Conservation (phyloP, 1,284 basidiomycete species). For the Papiliotrema laurentii region DNA sequence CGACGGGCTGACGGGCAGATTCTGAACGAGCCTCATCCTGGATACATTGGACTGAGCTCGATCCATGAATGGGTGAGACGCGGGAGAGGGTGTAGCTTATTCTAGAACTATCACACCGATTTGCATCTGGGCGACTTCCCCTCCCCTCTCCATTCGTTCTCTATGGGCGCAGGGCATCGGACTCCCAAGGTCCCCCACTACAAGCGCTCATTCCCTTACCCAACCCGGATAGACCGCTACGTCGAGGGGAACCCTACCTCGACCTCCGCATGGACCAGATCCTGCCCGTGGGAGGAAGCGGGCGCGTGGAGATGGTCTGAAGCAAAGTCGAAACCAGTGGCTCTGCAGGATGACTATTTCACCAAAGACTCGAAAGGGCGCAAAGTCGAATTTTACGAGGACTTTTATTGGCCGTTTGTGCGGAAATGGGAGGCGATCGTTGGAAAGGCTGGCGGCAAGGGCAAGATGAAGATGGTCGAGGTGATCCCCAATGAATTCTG, state of each 20-base stretch:
- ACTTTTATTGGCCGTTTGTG: slow-evolving; percentile 81
- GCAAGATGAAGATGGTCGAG: slow-evolving; percentile 63
- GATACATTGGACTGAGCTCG: slow-evolving; percentile 77
- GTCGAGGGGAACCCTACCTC: slow-evolving; percentile 53
- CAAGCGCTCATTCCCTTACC: slow-evolving; percentile 77
- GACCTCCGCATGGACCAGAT: slow-evolving; percentile 69
- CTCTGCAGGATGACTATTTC: slow-evolving; percentile 84
- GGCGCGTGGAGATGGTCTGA: slow-evolving; percentile 90
- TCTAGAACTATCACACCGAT: slow-evolving; percentile 79
- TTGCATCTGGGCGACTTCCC: slow-evolving; percentile 80
- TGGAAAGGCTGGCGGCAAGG: slow-evolving; percentile 17
- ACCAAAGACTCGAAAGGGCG: slow-evolving; percentile 59
- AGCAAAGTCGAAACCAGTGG: slow-evolving; percentile 63
- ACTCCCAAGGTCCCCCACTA: slow-evolving; percentile 64
- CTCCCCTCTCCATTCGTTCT: slow-evolving; percentile 77
- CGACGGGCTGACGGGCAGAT: background rate
- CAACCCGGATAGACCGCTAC: slow-evolving; percentile 54
- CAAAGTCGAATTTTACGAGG: slow-evolving; percentile 75
- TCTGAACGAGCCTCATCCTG: slow-evolving; percentile 95
- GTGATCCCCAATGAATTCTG: slow-evolving; percentile 91
- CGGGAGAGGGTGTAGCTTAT: background rate
- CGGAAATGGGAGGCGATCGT: slow-evolving; percentile 68
- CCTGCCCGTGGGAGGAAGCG: slow-evolving; percentile 83
- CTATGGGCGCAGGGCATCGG: slow-evolving; percentile 72
- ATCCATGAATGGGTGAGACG: slow-evolving; percentile 65